A percentile compares a stretch with the other conserved stretches of the same genome.
phyloP scores from a whole-genome alignment of 129 eudicot genomes.

The Kitagawia praeruptora region DNA sequence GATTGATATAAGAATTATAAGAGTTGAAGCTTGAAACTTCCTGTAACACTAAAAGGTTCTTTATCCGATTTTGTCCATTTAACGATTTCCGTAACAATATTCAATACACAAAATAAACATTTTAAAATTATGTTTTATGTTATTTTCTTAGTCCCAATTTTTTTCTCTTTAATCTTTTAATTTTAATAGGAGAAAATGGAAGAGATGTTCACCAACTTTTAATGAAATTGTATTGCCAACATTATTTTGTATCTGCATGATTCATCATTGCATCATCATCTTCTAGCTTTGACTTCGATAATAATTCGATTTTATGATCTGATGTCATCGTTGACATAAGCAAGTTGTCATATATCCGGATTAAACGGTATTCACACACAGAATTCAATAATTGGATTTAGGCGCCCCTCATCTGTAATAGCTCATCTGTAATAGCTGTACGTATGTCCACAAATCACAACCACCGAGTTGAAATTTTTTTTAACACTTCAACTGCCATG shows the following conservation, averaged over 20 bases:
- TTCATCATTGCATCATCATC: slow-evolving; percentile 1
- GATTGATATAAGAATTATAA: no score
- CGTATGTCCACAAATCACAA: background rate
- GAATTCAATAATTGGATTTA: background rate
- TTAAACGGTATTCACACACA: background rate
- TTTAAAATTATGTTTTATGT: no score
- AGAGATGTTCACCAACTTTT: background rate
- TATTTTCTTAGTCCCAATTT: no score
- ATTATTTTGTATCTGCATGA: background rate
- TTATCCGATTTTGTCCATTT: no score
- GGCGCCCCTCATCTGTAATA: background rate
- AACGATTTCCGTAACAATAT: no score
- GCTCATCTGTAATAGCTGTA: background rate
- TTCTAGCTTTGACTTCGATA: background rate
- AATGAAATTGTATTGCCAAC: background rate
- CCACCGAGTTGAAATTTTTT: background rate
- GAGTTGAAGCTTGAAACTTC: no score
- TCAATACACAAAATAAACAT: no score
- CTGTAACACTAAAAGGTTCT: no score
- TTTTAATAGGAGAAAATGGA: no score
- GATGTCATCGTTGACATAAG: background rate
- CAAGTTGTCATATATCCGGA: background rate
- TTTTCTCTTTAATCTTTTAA: no score
- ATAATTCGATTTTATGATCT: background rate
- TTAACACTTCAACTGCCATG: no score